phyloP scores from a whole-genome alignment of 306 rosid species.

The Cucurbita argyrosperma region DNA sequence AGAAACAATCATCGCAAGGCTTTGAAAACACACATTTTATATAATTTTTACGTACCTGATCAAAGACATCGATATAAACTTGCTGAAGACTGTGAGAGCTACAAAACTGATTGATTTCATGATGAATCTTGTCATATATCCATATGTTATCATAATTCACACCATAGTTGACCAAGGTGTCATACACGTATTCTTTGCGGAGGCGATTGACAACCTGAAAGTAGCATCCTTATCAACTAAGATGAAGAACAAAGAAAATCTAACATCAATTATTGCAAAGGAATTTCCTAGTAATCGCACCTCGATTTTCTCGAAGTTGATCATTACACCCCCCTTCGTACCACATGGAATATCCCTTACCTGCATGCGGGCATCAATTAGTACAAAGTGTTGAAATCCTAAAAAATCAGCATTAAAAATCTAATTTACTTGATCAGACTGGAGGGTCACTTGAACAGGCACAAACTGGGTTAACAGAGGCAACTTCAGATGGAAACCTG shows the following conservation, averaged over 20 bases:
- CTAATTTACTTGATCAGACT: constrained; percentile 52
- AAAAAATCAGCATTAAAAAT: neutral
- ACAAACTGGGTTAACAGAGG: constrained; percentile 74
- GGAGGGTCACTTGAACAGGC: constrained; percentile 88
- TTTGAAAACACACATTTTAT: neutral
- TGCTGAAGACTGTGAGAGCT: constrained; percentile 74
- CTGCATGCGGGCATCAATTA: constrained; percentile 19
- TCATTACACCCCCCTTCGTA: constrained; percentile 93
- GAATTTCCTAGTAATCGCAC: constrained; percentile 16
- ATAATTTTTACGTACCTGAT: constrained; percentile 40
- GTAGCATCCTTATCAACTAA: constrained; percentile 5
- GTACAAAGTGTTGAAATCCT: neutral
- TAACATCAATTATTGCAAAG: neutral
- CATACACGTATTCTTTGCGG: constrained; percentile 54
- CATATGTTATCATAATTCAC: constrained; percentile 77
- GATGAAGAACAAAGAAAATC: neutral
- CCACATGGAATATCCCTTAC: constrained; percentile 91
- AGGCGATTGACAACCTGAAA: constrained; percentile 80
- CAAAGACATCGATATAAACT: constrained; percentile 89
- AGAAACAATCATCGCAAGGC: neutral
- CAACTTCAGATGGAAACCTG: constrained; percentile 83
- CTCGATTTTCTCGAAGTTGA: constrained; percentile 76
- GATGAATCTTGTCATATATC: constrained; percentile 95
- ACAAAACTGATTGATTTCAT: constrained; percentile 88
- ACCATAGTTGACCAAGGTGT: constrained; percentile 75